Base-by-base conservation (phyloP, 306 rosid species). In the Fragaria iinumae region DNA sequence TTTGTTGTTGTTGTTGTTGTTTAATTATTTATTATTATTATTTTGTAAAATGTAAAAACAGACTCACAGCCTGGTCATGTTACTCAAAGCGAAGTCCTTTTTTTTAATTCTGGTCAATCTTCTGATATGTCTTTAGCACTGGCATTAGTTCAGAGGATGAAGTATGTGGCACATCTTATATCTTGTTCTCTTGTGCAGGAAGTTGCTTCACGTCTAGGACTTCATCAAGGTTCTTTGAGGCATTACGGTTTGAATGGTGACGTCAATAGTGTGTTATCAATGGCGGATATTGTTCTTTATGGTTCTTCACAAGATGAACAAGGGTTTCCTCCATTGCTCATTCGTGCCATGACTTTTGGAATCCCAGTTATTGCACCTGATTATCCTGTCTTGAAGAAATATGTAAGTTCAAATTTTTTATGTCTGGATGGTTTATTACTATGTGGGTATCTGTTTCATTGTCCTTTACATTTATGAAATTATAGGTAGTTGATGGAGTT, bases 291-390 rank as follows among this genome's bases (percentile, higher is more conserved):
- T 79, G 79, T 92, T 79, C 83, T 95, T 59, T 95, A 95, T 67
- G 99, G 94, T 84, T 89, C 97, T 82, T 84, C 91, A 65, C 99
- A 95, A 92, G 93, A 90, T 77, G 83, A 83, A 59, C 99, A 95
- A 83, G 95, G 92, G 71, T 92, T 95, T 88, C 97, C 99, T 66
- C 91, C 97, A 75, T 86, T 95, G 77, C 90, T 92, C 59, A 81
- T 88, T 52, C 92, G 93, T 75, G 92, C 98, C 77, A 92, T 95
- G 97, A 78, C 97, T 69, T 92, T 90, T 84, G 89, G 86, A 73
- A 89, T 92, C 77, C 97, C 99, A 38, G 76, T 95, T 79, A 70
- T 95, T 79, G 90, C 74, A 77, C 97, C 97, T 80, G 99, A 95
- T 92, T 83, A 86, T 78, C 92, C 92, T 20, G 82, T 85, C 83